Evolutionary conservation across 2,329 filamentous ascomycete species (phyloP), one percentile per base, ranked within the genome.

Genomic region (Exophiala sp.): DNA sequence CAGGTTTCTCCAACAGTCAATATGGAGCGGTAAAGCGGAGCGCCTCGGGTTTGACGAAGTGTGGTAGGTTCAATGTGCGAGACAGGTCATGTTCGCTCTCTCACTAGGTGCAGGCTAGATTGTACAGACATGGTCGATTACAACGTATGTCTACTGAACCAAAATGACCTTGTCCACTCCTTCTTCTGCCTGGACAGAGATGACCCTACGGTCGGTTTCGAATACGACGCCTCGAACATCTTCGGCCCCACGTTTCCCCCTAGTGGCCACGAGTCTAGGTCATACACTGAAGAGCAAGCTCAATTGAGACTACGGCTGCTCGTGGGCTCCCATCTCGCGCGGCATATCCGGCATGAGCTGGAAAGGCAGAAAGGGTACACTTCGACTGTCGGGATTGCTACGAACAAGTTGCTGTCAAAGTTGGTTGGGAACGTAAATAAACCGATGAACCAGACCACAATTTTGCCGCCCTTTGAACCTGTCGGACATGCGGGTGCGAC

Each of bases 21-120:
- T 86, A 0, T 96, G 89, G 89, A 87, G 82, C 55, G 74, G 74
- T 27, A 85, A 81, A 54, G 83, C 84, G 1, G 90, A 97, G 69
- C 79, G 85, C 18, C 71, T 97, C 22, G 91, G 93, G 0, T 88
- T 97, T 57, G 93, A 97, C 65, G 93, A 97, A 73, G 83, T 95
- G 43, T 58, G 73, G 83, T 94, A 46, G 73, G 74, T 59, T 50
- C 11, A 23, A 37, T 73, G 73, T 60, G 47, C 16, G 32, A 18
- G 18, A 23, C 37, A 38, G 30, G 47, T 39, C 39, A 18, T 46
- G 10, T 18, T 48, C 27, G 46, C 14, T 39, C 19, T 30, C 60
- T 32, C 38, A 50, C 29, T 42, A 27, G n/a, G 6, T 23, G 32
- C 58, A 79, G 76, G 73, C 68, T 87, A 69, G 88, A 97, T 63